Conservation (phyloP, 495 filamentous ascomycete species). For the Penicillium parvum region DNA sequence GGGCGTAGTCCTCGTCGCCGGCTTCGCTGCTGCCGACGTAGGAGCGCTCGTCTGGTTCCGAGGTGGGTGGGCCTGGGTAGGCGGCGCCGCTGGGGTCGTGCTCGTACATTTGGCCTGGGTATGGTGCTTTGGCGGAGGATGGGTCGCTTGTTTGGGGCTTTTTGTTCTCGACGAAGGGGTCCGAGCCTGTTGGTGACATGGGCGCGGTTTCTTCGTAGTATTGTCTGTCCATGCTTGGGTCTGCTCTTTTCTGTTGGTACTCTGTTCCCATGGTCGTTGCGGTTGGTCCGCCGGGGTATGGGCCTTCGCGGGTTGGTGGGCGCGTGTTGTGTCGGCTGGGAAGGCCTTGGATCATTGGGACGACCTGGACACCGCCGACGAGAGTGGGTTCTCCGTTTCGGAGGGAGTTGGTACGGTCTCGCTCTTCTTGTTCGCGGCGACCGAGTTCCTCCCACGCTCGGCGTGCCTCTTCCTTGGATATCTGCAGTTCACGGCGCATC, state of each 20-base stretch:
- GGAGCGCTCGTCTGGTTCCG: slow-evolving; percentile 46
- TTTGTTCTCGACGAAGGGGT: slow-evolving; percentile 50
- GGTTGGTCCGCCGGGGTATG: slow-evolving; percentile 31
- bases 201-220: slow-evolving; percentile 42
- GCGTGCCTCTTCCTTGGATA: slow-evolving; percentile 93
- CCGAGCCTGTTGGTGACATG: slow-evolving; percentile 52
- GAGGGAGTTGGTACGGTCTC: slow-evolving; percentile 82
- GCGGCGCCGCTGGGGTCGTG: slow-evolving; percentile 32
- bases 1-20: slow-evolving; percentile 55
- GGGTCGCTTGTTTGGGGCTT: slow-evolving; percentile 20
- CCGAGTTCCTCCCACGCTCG: slow-evolving; percentile 97
- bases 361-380: slow-evolving; percentile 93
- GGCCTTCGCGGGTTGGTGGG: slow-evolving; percentile 45
- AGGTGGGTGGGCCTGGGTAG: slow-evolving; percentile 32
- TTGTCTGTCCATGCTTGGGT: slow-evolving; percentile 26
- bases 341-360: slow-evolving; percentile 81
- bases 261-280: slow-evolving; percentile 23
- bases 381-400: slow-evolving; percentile 83
- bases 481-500: slow-evolving; percentile 84
- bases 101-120: slow-evolving; percentile 41
- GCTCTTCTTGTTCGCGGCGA: slow-evolving; percentile 87
- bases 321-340: slow-evolving; percentile 60
- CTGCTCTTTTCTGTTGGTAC: slow-evolving; percentile 19
- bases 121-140: slow-evolving; percentile 29
- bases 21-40: slow-evolving; percentile 50